Base-by-base conservation (phyloP, 129 eudicot species). In the Flaveria ramosissima region DNA sequence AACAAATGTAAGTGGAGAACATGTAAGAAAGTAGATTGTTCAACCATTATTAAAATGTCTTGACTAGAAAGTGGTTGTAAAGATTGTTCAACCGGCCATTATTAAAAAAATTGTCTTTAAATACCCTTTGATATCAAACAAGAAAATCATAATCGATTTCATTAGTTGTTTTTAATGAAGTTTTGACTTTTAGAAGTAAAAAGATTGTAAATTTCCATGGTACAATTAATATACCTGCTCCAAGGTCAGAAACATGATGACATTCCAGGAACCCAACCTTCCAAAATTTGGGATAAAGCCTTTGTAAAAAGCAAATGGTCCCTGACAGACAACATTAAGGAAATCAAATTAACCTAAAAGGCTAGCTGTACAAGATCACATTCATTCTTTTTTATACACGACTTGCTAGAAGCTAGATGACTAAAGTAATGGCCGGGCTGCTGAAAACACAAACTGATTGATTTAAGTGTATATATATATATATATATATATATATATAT, bases 201-300 rank as follows among this genome's bases (percentile, higher is more conserved):
- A 1, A 2, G 30, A 26, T 24, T 26, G 30, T 26, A 26, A 26
- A 26, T 26, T 26, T 26, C 30, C 30, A 26, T 26, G 45, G 27
- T 62, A 60, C 12, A 16, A 1, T 26, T 26, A 26, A 72, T 9
- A n/a, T 80, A 93, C 98, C 95, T 93, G 98, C 82, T 93, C 96
- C 84, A 93, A 82, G 2, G 98, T 93, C 72, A 93, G 83, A 86
- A 93, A 93, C 98, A 93, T 93, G 76, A 93, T 88, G 82, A 93
- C 98, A 59, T 93, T 93, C 98, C 98, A 93, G 19, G 98, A 93
- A 64, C 98, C 98, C 47, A 93, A 86, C 75, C 98, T 84, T 76
- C 94, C 96, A 78, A 93, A 93, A 80, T 93, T 93, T 63, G 98
- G 98, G 65, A 93, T 88, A 52, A 93, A 93, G 78, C 98, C 98